Conservation (phyloP, 208 protist genomes). For the Blastocrithidia nonstop region DNA sequence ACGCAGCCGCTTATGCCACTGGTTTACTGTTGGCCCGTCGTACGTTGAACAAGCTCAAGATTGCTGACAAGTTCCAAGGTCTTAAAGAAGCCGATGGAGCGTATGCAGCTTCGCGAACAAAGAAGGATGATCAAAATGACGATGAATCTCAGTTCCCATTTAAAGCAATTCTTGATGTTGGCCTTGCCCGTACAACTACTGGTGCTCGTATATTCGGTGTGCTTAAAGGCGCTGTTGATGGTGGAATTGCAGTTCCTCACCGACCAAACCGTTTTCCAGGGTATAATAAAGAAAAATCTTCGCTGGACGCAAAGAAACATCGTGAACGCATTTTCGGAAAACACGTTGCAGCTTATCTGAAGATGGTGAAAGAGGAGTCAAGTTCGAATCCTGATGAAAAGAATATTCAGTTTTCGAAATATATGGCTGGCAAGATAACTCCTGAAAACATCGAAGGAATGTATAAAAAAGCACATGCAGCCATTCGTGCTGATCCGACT, state of each 20-base stretch:
- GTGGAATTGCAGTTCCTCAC: constrained; percentile 95
- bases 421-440: constrained; percentile 86
- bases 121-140: constrained; percentile 62
- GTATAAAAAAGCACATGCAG: constrained; percentile 88
- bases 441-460: constrained; percentile 88
- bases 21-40: constrained; percentile 96
- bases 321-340: constrained; percentile 93
- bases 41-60: constrained; percentile 88
- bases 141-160: constrained; percentile 90
- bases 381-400: constrained; percentile 66
- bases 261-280: constrained; percentile 91
- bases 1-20: constrained; percentile 93
- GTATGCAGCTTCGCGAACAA: constrained; percentile 57
- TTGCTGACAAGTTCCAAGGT: constrained; percentile 92
- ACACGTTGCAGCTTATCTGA: constrained; percentile 98
- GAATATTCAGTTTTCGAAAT: constrained; percentile 92
- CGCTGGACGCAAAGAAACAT: constrained; percentile 85
- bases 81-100: constrained; percentile 78
- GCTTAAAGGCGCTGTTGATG: constrained; percentile 94
- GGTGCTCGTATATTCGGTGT: constrained; percentile 89
- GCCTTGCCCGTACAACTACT: constrained; percentile 93
- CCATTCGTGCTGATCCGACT: constrained; percentile 88
- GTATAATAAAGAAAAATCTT: constrained; percentile 81
- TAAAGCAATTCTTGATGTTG: constrained; percentile 94
- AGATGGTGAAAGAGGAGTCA: constrained; percentile 89